Evolutionary conservation across 768 basidiomycete genomes (phyloP).

Genomic region (Amanita pallidorosea): DNA sequence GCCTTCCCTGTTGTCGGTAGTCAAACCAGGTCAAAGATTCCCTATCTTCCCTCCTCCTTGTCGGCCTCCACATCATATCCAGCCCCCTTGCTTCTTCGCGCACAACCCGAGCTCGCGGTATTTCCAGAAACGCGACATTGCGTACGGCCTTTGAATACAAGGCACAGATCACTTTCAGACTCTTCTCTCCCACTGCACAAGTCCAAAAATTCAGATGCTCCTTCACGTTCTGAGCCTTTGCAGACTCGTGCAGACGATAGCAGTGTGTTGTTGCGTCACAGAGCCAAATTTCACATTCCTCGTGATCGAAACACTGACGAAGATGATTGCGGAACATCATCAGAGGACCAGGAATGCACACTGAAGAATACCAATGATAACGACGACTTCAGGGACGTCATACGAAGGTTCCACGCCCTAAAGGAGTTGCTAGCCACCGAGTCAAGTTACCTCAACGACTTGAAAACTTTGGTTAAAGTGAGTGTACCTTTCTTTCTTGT

Average conservation of each 20-base stretch:
- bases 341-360: not conserved
- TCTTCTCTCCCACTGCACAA: not conserved
- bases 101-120: not conserved
- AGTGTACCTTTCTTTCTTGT: slow-evolving; percentile 12
- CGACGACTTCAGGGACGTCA: slow-evolving; percentile 29
- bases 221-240: not conserved
- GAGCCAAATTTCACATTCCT: not conserved
- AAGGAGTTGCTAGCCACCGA: slow-evolving; percentile 83
- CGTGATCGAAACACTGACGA: not conserved
- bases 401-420: slow-evolving; percentile 61
- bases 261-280: not conserved
- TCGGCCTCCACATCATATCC: slow-evolving; percentile 39
- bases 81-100: slow-evolving; percentile 20
- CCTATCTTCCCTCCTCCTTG: slow-evolving; percentile 20
- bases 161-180: slow-evolving; percentile 3
- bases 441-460: slow-evolving; percentile 67
- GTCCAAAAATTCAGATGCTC: not conserved
- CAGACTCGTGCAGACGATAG: not conserved
- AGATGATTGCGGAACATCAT: not conserved
- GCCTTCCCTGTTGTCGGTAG: slow-evolving; percentile 17
- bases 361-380: not conserved
- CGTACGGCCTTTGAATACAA: not conserved
- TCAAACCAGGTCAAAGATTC: slow-evolving; percentile 25
- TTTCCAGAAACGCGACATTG: not conserved
- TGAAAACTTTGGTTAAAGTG: slow-evolving; percentile 70